Base-by-base conservation (phyloP, 768 basidiomycete genomes). In the Russula earlei region DNA sequence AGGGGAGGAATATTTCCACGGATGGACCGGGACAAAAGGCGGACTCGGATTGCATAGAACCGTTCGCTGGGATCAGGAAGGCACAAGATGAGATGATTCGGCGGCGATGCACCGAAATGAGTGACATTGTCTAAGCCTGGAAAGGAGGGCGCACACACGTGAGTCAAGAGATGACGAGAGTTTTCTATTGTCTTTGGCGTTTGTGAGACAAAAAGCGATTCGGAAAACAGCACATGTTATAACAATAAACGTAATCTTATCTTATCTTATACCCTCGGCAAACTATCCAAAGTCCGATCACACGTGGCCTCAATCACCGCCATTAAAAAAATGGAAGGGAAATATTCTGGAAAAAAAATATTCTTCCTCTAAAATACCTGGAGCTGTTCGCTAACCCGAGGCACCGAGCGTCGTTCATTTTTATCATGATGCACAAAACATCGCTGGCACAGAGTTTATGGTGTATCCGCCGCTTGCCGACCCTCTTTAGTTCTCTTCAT, bases 161-260 rank as follows among this genome's bases (percentile, higher is more conserved):
- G 31, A 22, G 46, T 22, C 20, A 9, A 48, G 34, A 17, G 25
- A 27, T 38, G 49, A 49, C 25, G 52, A 27, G 22, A 25, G 33
- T 25, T 14, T 36, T 25, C 45, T 27, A 53, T 53, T 53, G 52
- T 53, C 52, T 43, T 53, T 52, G 22, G 2, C 19, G n/a, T n/a
- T n/a, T n/a, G n/a, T n/a, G 22, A 45, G n/a, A 53, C 52, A 53
- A 53, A n/a, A 45, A 45, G 27, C 5, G 36, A 4, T 9, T 49
- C 17, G 19, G n/a, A 9, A 49, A 17, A 49, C 40, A 33, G n/a
- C 22, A n/a, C n/a, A n/a, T n/a, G n/a, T n/a, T 7, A 22, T 19
- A 19, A 46, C 19, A 48, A 40, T 40, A 48, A 42, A 9, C 31
- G 31, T 48, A 15, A 54, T 54, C 44, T 29, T 84, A 37, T 49